phyloP scores from a whole-genome alignment of 2,329 filamentous ascomycete species.

The Calonectria naviculata region DNA sequence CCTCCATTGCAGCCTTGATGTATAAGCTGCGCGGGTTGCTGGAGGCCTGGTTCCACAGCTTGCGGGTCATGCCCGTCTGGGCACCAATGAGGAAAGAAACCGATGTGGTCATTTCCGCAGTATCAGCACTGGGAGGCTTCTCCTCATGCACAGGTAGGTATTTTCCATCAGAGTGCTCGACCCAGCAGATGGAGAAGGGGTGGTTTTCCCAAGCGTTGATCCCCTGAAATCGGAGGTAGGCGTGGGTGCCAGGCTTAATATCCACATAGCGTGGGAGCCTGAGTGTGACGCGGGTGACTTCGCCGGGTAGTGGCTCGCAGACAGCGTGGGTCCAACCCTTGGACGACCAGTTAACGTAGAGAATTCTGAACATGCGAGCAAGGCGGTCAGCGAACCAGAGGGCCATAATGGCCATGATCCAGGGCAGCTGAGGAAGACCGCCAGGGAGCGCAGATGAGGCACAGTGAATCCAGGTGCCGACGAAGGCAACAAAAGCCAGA shows the following conservation, averaged over 20 bases:
- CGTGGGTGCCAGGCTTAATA: slow-evolving; percentile 77
- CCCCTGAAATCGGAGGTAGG: slow-evolving; percentile 77
- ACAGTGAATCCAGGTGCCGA: slow-evolving; percentile 84
- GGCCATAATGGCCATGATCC: slow-evolving; percentile 78
- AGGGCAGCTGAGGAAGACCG: slow-evolving; percentile 76
- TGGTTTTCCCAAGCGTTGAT: slow-evolving; percentile 79
- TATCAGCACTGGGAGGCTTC: slow-evolving; percentile 51
- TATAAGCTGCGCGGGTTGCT: slow-evolving; percentile 65
- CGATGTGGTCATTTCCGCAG: slow-evolving; percentile 58
- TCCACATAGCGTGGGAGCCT: slow-evolving; percentile 74
- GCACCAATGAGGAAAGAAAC: slow-evolving; percentile 89
- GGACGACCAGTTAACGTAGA: slow-evolving; percentile 74
- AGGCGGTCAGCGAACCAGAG: slow-evolving; percentile 82
- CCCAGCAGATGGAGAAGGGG: slow-evolving; percentile 84
- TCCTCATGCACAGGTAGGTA: slow-evolving; percentile 54
- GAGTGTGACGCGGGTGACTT: slow-evolving; percentile 77
- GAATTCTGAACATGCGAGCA: slow-evolving; percentile 70
- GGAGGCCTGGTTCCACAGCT: slow-evolving; percentile 78
- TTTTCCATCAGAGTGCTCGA: slow-evolving; percentile 62
- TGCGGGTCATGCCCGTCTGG: slow-evolving; percentile 88
- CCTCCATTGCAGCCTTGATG: slow-evolving; percentile 83
- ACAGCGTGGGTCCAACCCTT: slow-evolving; percentile 71
- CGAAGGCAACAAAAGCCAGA: slow-evolving; percentile 74
- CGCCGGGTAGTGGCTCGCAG: slow-evolving; percentile 76
- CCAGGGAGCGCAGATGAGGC: slow-evolving; percentile 72